Base-by-base conservation (phyloP, 2,329 filamentous ascomycete genomes). In the Cadophora gregata region DNA sequence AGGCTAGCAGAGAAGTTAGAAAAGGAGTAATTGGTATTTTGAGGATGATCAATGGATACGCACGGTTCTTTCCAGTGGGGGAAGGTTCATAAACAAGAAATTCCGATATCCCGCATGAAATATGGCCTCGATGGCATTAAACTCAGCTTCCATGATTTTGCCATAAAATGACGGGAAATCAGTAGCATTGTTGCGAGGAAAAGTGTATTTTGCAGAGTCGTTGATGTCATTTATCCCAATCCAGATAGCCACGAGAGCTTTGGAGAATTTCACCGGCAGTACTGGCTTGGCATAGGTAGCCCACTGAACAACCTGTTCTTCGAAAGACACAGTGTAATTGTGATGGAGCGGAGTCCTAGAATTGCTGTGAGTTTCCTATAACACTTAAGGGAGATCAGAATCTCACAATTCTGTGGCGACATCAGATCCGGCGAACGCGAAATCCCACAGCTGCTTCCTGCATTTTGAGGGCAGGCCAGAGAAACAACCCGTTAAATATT, bases 161-260 rank as follows among this genome's bases (percentile, higher is more conserved):
- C 79, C 74, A 71, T 85, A 86, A 69, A 84, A 80, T 0, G 71
- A 75, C 3, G 78, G 77, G 67, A 85, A 85, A 12, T 78, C 75
- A 3, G 80, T 73, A 14, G 72, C 76, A 36, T 76, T 78, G 47
- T 80, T 79, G 19, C 79, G 64, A 19, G 79, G 76, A 14, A 81
- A 75, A 14, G 70, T 78, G 58, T 80, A 81, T 48, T 80, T 79
- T 16, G 76, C 78, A 7, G 81, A 80, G 71, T 87, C 84, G 68
- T 79, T 80, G 67, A 87, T 84, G 65, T 87, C 85, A 72, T 87
- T 87, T 66, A 87, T 80, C 1, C 83, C 85, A 55, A 87, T 87
- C 81, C 82, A 87, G 45, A 86, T 73, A 2, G 81, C 81, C 0
- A 86, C 79, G 1, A 87, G 76, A 1, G 81, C 79, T 21, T 79